Evolutionary conservation across 2,329 filamentous ascomycete species (phyloP).

Genomic region (Monosporascus cannonballus): DNA sequence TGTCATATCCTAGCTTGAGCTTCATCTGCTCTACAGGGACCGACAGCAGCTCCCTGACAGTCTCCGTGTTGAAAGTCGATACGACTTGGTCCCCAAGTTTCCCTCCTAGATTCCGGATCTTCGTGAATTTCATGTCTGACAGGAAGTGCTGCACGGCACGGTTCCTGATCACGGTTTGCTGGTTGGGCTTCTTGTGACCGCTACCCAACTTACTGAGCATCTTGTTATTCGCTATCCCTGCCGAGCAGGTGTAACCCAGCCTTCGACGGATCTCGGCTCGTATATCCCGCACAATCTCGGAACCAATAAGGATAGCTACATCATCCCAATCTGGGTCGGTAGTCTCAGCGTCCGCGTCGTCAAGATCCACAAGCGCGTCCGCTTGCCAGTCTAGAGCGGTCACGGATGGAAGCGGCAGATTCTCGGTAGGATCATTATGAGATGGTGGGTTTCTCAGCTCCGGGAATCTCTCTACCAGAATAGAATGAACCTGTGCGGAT

Average conservation of each 20-base stretch:
- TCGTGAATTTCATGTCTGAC: constrained; percentile 82
- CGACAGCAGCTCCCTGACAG: constrained; percentile 66
- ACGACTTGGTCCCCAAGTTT: constrained; percentile 87
- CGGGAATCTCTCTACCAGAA: constrained; percentile 70
- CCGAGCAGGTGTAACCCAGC: constrained; percentile 86
- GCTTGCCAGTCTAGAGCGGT: constrained; percentile 77
- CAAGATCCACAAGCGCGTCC: constrained; percentile 75
- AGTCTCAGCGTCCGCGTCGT: constrained; percentile 64
- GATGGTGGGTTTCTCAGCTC: constrained; percentile 63
- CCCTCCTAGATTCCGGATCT: constrained; percentile 90
- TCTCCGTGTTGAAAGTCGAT: constrained; percentile 74
- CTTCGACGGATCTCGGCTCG: constrained; percentile 61
- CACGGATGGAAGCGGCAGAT: constrained; percentile 61
- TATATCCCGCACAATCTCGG: constrained; percentile 78
- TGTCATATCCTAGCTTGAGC: constrained; percentile 74
- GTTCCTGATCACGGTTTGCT: constrained; percentile 89
- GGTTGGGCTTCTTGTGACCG: constrained; percentile 86
- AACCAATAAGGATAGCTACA: constrained; percentile 76
- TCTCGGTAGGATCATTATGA: constrained; percentile 66
- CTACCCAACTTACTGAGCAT: constrained; percentile 93
- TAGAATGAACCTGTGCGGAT: constrained; percentile 72
- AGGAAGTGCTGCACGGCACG: constrained; percentile 76
- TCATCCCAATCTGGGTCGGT: constrained; percentile 96
- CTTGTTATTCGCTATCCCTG: constrained; percentile 84
- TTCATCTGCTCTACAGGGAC: constrained; percentile 72